These are phyloP conservation scores for Apiospora phragmitis DNA, from an alignment of 2,329 filamentous ascomycete genomes.

Conservation along the genomic window DNA sequence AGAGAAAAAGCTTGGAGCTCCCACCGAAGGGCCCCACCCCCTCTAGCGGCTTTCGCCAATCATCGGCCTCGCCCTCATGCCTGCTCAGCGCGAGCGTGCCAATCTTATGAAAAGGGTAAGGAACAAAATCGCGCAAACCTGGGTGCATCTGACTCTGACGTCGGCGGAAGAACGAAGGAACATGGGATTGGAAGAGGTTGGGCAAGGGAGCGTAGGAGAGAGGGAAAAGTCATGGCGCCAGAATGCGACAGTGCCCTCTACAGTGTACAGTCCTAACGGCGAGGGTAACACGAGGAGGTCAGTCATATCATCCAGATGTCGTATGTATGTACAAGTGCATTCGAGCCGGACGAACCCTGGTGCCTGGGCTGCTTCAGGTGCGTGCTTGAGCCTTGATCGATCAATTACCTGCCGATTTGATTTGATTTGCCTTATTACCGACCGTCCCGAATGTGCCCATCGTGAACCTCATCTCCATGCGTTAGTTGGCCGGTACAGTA, in stretches of 20 bases:
- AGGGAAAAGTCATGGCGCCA: neutral
- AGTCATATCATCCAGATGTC: neutral
- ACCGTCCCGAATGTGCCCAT: neutral
- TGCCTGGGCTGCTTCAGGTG: neutral
- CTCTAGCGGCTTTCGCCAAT: slow-evolving; percentile 9
- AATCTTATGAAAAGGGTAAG: slow-evolving; percentile 1
- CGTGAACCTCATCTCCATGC: neutral
- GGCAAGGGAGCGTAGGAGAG: neutral
- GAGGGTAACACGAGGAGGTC: neutral
- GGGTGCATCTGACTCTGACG: slow-evolving; percentile 12
- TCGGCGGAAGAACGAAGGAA: slow-evolving; percentile 1
- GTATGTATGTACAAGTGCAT: neutral
- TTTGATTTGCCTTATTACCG: neutral
- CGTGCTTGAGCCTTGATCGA: neutral
- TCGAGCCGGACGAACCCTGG: neutral
- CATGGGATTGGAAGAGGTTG: neutral
- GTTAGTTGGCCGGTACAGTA: neutral
- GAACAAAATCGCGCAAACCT: slow-evolving; percentile 12
- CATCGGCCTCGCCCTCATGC: slow-evolving; percentile 11
- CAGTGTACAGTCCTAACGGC: neutral
- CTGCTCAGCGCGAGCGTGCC: slow-evolving; percentile 1
- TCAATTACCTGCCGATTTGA: neutral
- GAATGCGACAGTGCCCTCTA: neutral
- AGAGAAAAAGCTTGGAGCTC: slow-evolving; percentile 12
- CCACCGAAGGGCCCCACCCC: slow-evolving; percentile 4